Conservation (phyloP, 257 asterid genomes). For the Petunia secreta region DNA sequence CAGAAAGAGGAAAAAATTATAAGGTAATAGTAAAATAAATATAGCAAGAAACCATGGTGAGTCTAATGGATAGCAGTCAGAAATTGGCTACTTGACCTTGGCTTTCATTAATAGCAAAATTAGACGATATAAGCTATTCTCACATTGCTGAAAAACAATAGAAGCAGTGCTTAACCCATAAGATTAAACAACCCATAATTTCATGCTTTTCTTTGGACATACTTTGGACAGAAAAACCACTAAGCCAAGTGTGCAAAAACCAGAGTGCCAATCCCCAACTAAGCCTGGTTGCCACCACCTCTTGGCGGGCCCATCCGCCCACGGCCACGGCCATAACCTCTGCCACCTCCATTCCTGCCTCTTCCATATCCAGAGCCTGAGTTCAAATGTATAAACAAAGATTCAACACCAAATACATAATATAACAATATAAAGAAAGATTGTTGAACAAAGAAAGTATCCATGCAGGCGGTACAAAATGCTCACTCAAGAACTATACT, state of each 20-base stretch:
- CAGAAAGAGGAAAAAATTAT: background rate
- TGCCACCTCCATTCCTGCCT: conserved; percentile 70
- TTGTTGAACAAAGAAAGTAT: background rate
- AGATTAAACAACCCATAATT: conserved; percentile 23
- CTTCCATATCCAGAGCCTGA: conserved; percentile 77
- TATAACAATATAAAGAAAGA: background rate
- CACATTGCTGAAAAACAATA: conserved; percentile 23
- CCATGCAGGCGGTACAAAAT: background rate
- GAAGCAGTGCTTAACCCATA: conserved; percentile 30
- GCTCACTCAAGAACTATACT: conserved; percentile 31
- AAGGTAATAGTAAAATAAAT: conserved; percentile 25
- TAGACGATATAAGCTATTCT: conserved; percentile 30
- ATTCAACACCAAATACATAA: background rate
- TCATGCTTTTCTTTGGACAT: conserved; percentile 29
- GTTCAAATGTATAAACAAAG: conserved; percentile 18
- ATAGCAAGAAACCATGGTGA: conserved; percentile 27
- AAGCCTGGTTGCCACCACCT: conserved; percentile 64
- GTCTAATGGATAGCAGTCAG: conserved; percentile 28
- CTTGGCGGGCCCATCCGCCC: conserved; percentile 59
- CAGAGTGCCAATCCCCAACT: conserved; percentile 32
- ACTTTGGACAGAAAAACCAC: conserved; percentile 23
- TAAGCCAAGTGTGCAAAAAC: conserved; percentile 38
- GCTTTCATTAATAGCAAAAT: conserved; percentile 19
- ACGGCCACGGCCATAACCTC: conserved; percentile 58
- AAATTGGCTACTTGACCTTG: conserved; percentile 37